Percentiles rank a stretch among this genome's conserved stretches.
These are phyloP conservation scores for Raffaelea deltoideospora DNA, from an alignment of 2,329 filamentous ascomycete genomes.

Conservation along the genomic window DNA sequence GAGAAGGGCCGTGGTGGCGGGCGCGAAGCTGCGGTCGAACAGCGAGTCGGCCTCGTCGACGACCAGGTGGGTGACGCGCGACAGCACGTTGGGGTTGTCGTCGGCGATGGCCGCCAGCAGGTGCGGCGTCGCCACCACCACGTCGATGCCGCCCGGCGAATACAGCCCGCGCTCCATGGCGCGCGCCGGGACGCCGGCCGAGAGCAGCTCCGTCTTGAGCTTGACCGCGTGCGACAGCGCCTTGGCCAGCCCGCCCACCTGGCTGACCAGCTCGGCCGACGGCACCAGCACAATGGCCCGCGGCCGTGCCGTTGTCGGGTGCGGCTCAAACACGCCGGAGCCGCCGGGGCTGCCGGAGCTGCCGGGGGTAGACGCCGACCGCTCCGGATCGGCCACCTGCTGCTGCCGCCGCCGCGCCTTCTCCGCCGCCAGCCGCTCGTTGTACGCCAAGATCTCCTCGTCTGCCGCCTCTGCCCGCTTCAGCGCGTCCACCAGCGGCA, in stretches of 20 bases:
- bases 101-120: constrained; percentile 78
- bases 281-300: constrained; percentile 78
- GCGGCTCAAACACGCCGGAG: constrained; percentile 46
- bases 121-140: constrained; percentile 79
- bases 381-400: no score
- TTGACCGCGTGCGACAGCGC: constrained; percentile 71
- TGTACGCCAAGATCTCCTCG: constrained; percentile 39
- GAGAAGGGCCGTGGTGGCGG: constrained; percentile 68
- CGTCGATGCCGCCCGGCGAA: constrained; percentile 63
- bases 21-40: constrained; percentile 81
- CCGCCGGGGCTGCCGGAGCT: constrained; percentile 28
- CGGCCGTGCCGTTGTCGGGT: constrained; percentile 64
- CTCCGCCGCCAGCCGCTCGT: constrained; percentile 37
- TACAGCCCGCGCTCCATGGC: constrained; percentile 80
- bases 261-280: constrained; percentile 78
- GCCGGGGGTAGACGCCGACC: no score
- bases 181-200: constrained; percentile 57
- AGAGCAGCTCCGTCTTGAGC: constrained; percentile 71
- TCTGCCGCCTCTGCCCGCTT: constrained; percentile 60
- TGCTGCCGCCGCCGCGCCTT: constrained; percentile 38
- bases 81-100: constrained; percentile 79
- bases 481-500: constrained; percentile 72
- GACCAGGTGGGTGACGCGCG: constrained; percentile 77
- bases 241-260: constrained; percentile 73
- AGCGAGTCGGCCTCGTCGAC: constrained; percentile 94